Base-by-base conservation (phyloP, 192 early-diverging fungal species). In the Podila epicladia region DNA sequence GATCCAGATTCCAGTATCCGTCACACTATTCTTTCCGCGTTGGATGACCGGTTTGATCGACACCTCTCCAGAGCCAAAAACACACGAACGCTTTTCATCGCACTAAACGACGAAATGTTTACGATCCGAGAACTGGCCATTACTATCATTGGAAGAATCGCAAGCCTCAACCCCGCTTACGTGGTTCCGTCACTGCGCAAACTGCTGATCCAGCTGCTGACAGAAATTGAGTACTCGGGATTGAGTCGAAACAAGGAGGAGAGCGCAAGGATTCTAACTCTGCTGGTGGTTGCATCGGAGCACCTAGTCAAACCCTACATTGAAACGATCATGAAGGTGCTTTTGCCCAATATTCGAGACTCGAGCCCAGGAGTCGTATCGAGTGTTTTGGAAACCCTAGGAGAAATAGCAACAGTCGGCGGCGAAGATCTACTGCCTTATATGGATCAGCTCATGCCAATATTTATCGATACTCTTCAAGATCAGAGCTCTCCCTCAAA, bases 71-170 rank as follows among this genome's bases (percentile, higher is more conserved):
- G 95, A 73, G 92, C 95, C 1, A 94, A 97, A 64, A 95, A 97
- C 75, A 90, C 98, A 31, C 93, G 93, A 17, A 88, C 93, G 3
- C 66, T 98, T 6, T 94, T 97, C 68, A 88, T 99, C 32, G 93
- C 96, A 2, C 67, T 96, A 48, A 97, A 97, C 60, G 97, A 99
- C 71, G 97, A 97, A 75, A 86, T 91, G 2, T 97, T 97, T 87
- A 88, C 88, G 8, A 93, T 97, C 60, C 90, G 95, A 19, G 92
- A 96, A 64, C 85, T 91, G 3, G 92, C 94, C 3, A 91, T 99
- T 26, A 71, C 87, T 0, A 93, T 97, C 51, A 94, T 99, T 58
- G 97, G 97, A 8, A 86, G 97, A 9, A 29, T 79, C 8, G 88
- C 92, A 7, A 72, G 87, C 2, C 89, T 90, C 70, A 99, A 98